phyloP scores from a whole-genome alignment of 208 protist genomes.

The Tritrichomonas musculus region DNA sequence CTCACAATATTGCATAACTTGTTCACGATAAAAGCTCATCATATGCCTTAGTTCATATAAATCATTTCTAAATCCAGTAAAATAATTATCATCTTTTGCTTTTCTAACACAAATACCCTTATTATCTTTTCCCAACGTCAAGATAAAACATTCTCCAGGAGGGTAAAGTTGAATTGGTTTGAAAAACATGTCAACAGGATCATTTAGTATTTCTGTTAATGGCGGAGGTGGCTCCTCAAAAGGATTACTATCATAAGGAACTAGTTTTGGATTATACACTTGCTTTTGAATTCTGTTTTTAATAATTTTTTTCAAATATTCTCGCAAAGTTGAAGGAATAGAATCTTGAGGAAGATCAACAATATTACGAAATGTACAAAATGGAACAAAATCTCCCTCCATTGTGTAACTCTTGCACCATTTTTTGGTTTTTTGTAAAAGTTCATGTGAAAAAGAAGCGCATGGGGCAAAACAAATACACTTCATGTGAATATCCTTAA shows the following conservation, averaged over 20 bases:
- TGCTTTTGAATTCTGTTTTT: neutral
- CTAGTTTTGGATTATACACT: no score
- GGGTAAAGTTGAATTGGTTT: neutral
- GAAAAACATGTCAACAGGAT: neutral
- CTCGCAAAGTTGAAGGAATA: neutral
- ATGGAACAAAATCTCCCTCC: neutral
- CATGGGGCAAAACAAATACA: neutral
- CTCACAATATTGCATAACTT: neutral
- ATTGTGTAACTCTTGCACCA: neutral
- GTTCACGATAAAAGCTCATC: neutral
- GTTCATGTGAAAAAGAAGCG: neutral
- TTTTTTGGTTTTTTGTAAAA: neutral
- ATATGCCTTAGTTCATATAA: neutral
- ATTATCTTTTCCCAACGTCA: neutral
- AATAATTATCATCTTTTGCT: neutral
- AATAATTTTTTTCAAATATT: neutral
- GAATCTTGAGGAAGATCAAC: neutral
- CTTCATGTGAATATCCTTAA: neutral
- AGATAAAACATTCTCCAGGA: neutral
- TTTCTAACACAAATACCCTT: neutral
- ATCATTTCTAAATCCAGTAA: neutral
- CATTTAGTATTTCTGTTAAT: neutral
- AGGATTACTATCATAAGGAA: neutral
- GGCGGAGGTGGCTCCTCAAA: neutral
- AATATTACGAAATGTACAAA: neutral